phyloP scores from a whole-genome alignment of 805 yeast genomes.

The Kodamaea fukazawae region DNA sequence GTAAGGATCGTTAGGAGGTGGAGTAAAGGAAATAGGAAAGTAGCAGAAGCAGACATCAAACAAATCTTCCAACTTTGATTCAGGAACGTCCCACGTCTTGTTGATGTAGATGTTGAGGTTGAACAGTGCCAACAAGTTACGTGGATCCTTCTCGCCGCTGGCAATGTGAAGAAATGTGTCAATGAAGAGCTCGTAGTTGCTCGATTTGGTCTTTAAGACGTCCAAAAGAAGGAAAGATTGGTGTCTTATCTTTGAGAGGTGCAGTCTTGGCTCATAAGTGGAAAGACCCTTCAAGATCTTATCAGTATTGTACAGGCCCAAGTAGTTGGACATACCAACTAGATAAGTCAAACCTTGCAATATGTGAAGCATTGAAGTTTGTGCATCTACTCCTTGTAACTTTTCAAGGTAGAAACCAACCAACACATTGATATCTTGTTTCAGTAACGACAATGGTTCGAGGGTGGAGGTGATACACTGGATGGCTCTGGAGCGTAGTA shows the following conservation, averaged over 20 bases:
- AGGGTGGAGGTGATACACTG: constrained; percentile 41
- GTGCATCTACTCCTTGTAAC: constrained; percentile 50
- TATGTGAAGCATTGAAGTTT: constrained; percentile 49
- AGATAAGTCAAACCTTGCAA: constrained; percentile 54
- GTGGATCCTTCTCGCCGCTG: constrained; percentile 91
- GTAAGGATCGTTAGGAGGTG: constrained; percentile 88
- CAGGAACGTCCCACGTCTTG: constrained; percentile 23
- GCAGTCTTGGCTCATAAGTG: constrained; percentile 52
- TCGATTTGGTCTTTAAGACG: constrained; percentile 24
- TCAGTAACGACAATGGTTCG: constrained; percentile 22
- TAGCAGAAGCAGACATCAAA: constrained; percentile 92
- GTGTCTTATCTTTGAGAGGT: constrained; percentile 62
- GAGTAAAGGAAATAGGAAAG: constrained; percentile 92
- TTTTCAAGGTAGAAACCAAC: constrained; percentile 62
- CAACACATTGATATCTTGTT: constrained; percentile 49
- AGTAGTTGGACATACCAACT: constrained; percentile 49
- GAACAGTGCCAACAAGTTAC: constrained; percentile 74
- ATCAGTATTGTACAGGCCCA: constrained; percentile 18
- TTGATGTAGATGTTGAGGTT: constrained; percentile 50
- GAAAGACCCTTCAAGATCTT: constrained; percentile 9
- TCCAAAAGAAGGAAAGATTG: constrained; percentile 52
- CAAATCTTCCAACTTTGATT: constrained; percentile 50
- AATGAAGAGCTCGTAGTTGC: constrained; percentile 43
- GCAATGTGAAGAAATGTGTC: constrained; percentile 65
- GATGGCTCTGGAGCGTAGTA: constrained; percentile 47